A percentile compares a stretch with the other conserved stretches of the same genome.
Conservation (phyloP, 306 rosid genomes). For the Acacia confusa region DNA sequence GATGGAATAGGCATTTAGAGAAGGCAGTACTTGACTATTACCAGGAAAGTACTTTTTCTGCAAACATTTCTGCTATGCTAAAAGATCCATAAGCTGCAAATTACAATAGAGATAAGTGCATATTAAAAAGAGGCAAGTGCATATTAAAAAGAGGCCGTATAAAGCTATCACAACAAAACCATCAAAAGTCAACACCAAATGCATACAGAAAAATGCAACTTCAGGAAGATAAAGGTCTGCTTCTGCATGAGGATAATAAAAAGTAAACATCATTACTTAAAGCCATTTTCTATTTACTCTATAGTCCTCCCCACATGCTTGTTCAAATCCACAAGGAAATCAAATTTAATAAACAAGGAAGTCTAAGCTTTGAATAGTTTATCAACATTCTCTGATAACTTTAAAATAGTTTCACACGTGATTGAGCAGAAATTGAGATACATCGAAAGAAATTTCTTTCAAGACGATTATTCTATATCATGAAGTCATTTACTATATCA, state of each 20-base stretch:
- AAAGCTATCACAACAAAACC: slow-evolving; percentile 14
- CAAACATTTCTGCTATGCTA: slow-evolving; percentile 48
- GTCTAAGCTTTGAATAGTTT: background rate
- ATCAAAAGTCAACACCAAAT: background rate
- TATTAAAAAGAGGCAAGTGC: background rate
- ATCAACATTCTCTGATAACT: background rate
- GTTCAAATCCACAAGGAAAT: slow-evolving; percentile 12
- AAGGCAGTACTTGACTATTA: slow-evolving; percentile 20
- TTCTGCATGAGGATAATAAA: background rate
- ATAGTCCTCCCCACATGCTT: background rate
- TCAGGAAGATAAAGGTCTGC: background rate
- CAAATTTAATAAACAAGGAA: background rate
- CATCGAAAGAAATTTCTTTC: background rate
- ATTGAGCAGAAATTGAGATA: background rate
- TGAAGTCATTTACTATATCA: background rate
- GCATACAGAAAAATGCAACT: background rate
- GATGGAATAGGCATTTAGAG: background rate
- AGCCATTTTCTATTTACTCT: background rate
- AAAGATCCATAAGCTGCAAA: slow-evolving; percentile 69
- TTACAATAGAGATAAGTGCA: slow-evolving; percentile 12
- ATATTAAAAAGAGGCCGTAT: background rate
- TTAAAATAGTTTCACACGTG: background rate
- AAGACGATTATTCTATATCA: background rate
- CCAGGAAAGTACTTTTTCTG: slow-evolving; percentile 56
- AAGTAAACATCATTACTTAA: background rate